These are phyloP conservation scores for Paramecium sonneborni DNA, from an alignment of 73 alveolate species.

Conservation along the genomic window DNA sequence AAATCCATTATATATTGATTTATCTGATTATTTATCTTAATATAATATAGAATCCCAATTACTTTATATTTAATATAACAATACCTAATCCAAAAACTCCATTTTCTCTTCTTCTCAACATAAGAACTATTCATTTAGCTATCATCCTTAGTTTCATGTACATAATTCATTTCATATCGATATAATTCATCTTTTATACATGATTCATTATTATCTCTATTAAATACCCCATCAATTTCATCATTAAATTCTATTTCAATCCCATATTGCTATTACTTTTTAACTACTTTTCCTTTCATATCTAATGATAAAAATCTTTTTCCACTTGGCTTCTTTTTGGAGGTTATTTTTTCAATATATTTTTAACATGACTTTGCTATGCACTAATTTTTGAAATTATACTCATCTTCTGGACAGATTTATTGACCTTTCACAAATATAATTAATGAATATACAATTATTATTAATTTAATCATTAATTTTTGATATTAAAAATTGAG, in stretches of 20 bases:
- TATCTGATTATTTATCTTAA: background rate
- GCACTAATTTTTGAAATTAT: background rate
- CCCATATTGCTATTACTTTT: background rate
- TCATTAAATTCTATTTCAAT: background rate
- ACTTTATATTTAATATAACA: background rate
- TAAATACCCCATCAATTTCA: background rate
- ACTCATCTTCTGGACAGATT: background rate
- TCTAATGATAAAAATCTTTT: background rate
- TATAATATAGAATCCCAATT: background rate
- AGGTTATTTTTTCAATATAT: background rate
- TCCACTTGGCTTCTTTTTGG: constrained; percentile 21
- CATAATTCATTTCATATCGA: background rate
- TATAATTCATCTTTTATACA: background rate
- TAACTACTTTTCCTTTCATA: background rate
- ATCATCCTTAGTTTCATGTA: background rate
- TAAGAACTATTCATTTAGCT: background rate
- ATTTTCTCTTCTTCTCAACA: background rate
- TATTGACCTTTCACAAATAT: background rate
- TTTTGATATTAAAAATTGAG: background rate
- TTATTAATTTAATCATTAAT: background rate
- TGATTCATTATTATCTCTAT: background rate
- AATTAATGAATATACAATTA: background rate
- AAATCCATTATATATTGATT: constrained; percentile 9
- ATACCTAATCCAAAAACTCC: background rate
- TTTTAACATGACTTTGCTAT: background rate